Evolutionary conservation across 495 filamentous ascomycete species (phyloP).

Genomic region (Achaetomiella virescens): DNA sequence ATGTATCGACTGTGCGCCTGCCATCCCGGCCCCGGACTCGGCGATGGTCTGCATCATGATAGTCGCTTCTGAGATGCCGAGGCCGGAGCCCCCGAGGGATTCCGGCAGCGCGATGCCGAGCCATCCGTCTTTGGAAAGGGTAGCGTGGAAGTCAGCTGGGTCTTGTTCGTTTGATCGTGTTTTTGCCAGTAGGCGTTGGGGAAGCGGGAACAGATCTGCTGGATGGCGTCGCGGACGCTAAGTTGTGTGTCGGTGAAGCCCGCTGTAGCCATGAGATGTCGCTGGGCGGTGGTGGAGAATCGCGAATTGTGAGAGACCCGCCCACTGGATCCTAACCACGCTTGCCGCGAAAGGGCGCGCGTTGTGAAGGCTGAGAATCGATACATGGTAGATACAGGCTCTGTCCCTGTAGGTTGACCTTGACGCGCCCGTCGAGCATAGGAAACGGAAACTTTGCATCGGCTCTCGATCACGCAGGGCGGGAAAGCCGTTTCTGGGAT

Average conservation of each 20-base stretch:
- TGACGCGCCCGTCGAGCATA: too few relatives aligned
- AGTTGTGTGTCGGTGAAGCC: conserved; percentile 68
- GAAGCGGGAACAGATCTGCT: conserved; percentile 60
- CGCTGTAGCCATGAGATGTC: conserved; percentile 59
- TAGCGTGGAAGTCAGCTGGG: conserved; percentile 66
- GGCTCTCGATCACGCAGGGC: too few relatives aligned
- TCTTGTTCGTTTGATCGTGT: conserved; percentile 60
- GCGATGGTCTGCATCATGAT: conserved; percentile 83
- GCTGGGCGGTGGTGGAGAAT: conserved; percentile 25
- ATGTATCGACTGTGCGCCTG: conserved; percentile 70
- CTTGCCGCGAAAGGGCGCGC: neutral
- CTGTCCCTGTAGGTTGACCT: too few relatives aligned
- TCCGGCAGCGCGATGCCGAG: conserved; percentile 73
- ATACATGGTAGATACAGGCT: too few relatives aligned
- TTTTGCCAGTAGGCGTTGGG: conserved; percentile 64
- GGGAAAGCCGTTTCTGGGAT: too few relatives aligned
- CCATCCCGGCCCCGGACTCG: conserved; percentile 70
- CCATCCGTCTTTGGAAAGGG: conserved; percentile 75
- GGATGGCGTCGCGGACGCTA: conserved; percentile 63
- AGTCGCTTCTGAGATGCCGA: conserved; percentile 76
- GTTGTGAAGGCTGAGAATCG: too few relatives aligned
- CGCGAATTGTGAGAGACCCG: neutral
- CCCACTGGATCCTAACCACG: too few relatives aligned
- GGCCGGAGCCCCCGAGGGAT: conserved; percentile 62
- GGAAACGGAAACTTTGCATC: too few relatives aligned